Base-by-base conservation (phyloP, 176 grass and related monocot species). In the Oryza brachyantha region DNA sequence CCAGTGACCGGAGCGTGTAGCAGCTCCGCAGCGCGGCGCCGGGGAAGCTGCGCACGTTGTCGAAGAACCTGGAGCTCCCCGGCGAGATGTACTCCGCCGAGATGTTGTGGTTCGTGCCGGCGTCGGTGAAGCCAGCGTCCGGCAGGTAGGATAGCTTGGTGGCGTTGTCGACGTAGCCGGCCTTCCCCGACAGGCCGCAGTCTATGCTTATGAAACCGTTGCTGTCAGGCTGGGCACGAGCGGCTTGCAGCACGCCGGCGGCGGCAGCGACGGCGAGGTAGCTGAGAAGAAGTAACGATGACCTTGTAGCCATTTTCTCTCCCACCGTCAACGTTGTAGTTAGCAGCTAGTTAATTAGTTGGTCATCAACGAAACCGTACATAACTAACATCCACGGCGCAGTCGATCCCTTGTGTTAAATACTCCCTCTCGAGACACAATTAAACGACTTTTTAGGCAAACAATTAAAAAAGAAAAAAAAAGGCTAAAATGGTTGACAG, bases 181-280 rank as follows among this genome's bases (percentile, higher is more conserved):
- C 63, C 5, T 80, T 76, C 39, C 46, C 70, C 19, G 76, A 28
- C 3, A 90, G 42, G 24, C 90, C 90, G 8, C 90, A 93, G 75
- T 90, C 88, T 34, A 93, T 93, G 77, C 31, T 90, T 54, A 93
- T 83, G 84, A 90, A 93, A 93, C 76, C 84, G 9, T 68, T 76
- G 61, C 29, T 84, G 21, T 89, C 70, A 0, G 63, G 57, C 66
- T 86, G 86, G 1, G 27, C 78, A 13, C 9, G 75, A 67, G 64
- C 86, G 35, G 73, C 86, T 37, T 48, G 77, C 1, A 19, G 67
- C 0, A 79, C 29, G 36, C 29, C 60, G 46, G 9, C 7, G 8
- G 40, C 10, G 72, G 77, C 1, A 19, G 67, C 0, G 74, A 22
- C 41, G 12, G 74, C 35, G 28, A 88, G 17, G 37, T 22, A 31